A percentile compares a stretch with the other conserved stretches of the same genome.
phyloP scores from a whole-genome alignment of 805 yeast species.

The Candida suzukii region DNA sequence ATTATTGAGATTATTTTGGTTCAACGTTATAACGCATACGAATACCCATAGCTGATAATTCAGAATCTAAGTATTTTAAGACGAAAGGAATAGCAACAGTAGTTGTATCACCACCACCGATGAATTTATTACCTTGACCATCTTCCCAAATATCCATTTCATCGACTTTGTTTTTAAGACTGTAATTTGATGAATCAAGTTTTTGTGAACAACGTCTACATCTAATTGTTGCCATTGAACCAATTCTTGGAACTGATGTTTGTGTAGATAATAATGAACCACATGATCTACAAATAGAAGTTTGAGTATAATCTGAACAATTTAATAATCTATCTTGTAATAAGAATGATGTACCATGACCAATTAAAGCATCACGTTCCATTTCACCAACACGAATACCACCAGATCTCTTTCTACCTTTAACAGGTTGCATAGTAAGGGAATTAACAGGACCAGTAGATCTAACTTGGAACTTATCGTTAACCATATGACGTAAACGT shows the following conservation, averaged over 20 bases:
- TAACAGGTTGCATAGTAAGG: slow-evolving; percentile 98
- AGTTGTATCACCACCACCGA: slow-evolving; percentile 91
- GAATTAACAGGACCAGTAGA: slow-evolving; percentile 98
- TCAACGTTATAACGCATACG: slow-evolving; percentile 83
- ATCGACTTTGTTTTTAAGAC: slow-evolving; percentile 42
- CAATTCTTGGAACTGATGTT: slow-evolving; percentile 85
- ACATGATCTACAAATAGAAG: slow-evolving; percentile 84
- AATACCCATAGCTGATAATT: slow-evolving; percentile 96
- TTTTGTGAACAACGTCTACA: slow-evolving; percentile 88
- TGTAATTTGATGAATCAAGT: slow-evolving; percentile 47
- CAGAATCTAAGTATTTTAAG: slow-evolving; percentile 89
- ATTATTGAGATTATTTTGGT: slow-evolving; percentile 44
- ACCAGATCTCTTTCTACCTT: slow-evolving; percentile 97
- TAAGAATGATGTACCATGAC: slow-evolving; percentile 95
- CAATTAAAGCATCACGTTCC: slow-evolving; percentile 99
- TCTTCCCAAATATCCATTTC: slow-evolving; percentile 92
- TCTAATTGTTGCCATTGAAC: slow-evolving; percentile 66
- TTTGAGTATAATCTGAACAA: slow-evolving; percentile 92
- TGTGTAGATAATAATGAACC: slow-evolving; percentile 90
- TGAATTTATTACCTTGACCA: slow-evolving; percentile 85
- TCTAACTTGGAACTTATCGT: slow-evolving; percentile 98
- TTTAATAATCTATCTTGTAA: slow-evolving; percentile 91
- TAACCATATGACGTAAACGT: slow-evolving; percentile 98
- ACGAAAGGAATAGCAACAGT: slow-evolving; percentile 97
- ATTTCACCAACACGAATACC: slow-evolving; percentile 99